Conservation (phyloP, 1,284 basidiomycete species). For the Fomes fomentarius region DNA sequence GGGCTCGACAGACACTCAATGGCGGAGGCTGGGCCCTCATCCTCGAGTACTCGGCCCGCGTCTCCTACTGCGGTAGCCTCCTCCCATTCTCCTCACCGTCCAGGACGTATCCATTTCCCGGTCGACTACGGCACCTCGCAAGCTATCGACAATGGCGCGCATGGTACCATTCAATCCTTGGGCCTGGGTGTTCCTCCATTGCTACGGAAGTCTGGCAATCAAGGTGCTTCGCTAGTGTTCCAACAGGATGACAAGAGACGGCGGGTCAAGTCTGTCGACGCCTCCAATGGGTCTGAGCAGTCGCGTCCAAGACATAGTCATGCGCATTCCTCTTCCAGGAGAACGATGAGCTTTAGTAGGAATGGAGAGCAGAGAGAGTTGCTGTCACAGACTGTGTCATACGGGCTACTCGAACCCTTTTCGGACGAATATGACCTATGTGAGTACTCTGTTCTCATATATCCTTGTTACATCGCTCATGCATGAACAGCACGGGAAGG, state of each 20-base stretch:
- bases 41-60: slow-evolving; percentile 18
- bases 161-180: slow-evolving; percentile 21
- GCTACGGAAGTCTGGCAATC: slow-evolving; percentile 22
- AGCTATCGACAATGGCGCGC: slow-evolving; percentile 17
- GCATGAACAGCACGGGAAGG: slow-evolving; percentile 64
- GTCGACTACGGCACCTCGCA: slow-evolving; percentile 19
- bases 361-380: slow-evolving; percentile 19
- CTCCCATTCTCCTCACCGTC: slow-evolving; percentile 21
- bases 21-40: slow-evolving; percentile 37
- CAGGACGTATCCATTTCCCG: slow-evolving; percentile 33
- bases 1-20: slow-evolving; percentile 12
- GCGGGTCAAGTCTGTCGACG: slow-evolving; percentile 35
- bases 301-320: slow-evolving; percentile 15
- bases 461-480: neutral
- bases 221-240: slow-evolving; percentile 10
- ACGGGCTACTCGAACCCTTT: slow-evolving; percentile 39
- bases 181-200: slow-evolving; percentile 34
- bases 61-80: slow-evolving; percentile 15
- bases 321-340: slow-evolving; percentile 16
- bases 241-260: slow-evolving; percentile 31
- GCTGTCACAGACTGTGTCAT: slow-evolving; percentile 15
- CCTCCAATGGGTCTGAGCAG: slow-evolving; percentile 16
- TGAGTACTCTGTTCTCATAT: slow-evolving; percentile 37
- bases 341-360: slow-evolving; percentile 22
- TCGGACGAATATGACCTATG: slow-evolving; percentile 76